Evolutionary conservation across 495 filamentous ascomycete genomes (phyloP), one percentile per base, ranked within the genome.

Genomic region (Saxophila tyrrhenica): DNA sequence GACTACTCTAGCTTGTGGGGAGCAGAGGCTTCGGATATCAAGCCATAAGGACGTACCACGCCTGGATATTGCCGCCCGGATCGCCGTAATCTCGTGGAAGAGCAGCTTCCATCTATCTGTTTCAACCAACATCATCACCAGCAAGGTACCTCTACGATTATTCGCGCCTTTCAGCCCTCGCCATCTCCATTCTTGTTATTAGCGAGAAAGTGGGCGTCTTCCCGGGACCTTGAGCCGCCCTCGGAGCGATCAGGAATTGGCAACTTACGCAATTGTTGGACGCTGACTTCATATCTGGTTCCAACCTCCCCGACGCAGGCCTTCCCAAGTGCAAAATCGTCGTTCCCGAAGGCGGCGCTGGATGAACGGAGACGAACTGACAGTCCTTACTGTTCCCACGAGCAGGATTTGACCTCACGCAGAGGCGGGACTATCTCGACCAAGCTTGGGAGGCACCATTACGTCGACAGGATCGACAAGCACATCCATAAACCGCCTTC

Each of bases 21-120:
- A 25, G 20, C 35, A 38, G 25, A 42, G 2, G 15, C 19, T 13
- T 47, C 49, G 48, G 55, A 39, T 52, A 57, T 44, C 55, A 49
- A 58, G 29, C 52, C 44, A 39, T 53, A 25, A 39, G 22, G 48
- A 45, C 39, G 25, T 22, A 48, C 50, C 50, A 23, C 23, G 29
- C 10, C 20, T 35, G 42, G 43, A 24, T 9, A 47, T 47, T 57
- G 22, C 54, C 42, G 48, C 48, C 39, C 23, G 39, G 48, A 22
- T 7, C 39, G 19, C 24, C 39, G 21, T 50, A 44, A 58, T 53
- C 41, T 53, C 23, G 42, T 15, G 19, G 29, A 19, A 41, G n/a
- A 53, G 53, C 29, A 49, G 42, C 16, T 11, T 29, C 55, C 55
- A 53, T 58, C 43, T 58, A 58, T 53, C 50, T 58, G 50, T 43